Percentiles rank a stretch among this genome's conserved stretches.
Evolutionary conservation across 2,329 filamentous ascomycete species (phyloP).

Genomic region (Diaporthe velutina): DNA sequence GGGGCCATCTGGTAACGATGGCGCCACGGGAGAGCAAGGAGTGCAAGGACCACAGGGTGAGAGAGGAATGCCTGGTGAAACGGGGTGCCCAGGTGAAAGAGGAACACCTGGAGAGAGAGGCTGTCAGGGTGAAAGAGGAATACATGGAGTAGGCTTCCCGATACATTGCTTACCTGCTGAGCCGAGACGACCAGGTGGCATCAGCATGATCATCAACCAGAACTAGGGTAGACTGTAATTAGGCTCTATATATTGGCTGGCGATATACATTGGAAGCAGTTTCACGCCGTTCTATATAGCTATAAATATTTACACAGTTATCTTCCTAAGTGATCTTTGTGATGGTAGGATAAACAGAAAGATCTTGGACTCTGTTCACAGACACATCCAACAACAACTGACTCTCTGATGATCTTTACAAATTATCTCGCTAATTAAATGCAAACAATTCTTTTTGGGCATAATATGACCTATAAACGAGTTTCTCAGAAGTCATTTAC

Average conservation of each 20-base stretch:
- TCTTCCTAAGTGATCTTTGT: too few species aligned
- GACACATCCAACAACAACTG: too few species aligned
- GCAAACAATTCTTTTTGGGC: too few species aligned
- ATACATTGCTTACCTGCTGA: not conserved
- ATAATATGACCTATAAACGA: too few species aligned
- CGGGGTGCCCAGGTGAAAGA: not conserved
- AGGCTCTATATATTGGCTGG: too few species aligned
- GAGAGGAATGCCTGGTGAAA: not conserved
- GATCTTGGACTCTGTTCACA: too few species aligned
- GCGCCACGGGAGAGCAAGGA: too few species aligned
- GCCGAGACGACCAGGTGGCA: not conserved
- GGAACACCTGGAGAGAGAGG: not conserved
- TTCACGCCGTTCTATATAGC: not conserved
- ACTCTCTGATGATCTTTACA: too few species aligned
- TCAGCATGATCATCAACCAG: constrained; percentile 9
- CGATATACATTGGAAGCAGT: not conserved
- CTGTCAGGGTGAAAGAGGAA: not conserved
- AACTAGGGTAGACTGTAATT: not conserved
- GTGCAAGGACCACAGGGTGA: not conserved
- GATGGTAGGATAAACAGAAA: too few species aligned
- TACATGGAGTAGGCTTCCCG: not conserved
- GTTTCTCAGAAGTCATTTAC: too few species aligned
- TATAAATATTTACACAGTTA: not conserved
- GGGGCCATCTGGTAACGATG: too few species aligned
- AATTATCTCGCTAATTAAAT: too few species aligned